Evolutionary conservation across 2,329 filamentous ascomycete species (phyloP), one percentile per base, ranked within the genome.

Genomic region (Podosphaera leucotricha): DNA sequence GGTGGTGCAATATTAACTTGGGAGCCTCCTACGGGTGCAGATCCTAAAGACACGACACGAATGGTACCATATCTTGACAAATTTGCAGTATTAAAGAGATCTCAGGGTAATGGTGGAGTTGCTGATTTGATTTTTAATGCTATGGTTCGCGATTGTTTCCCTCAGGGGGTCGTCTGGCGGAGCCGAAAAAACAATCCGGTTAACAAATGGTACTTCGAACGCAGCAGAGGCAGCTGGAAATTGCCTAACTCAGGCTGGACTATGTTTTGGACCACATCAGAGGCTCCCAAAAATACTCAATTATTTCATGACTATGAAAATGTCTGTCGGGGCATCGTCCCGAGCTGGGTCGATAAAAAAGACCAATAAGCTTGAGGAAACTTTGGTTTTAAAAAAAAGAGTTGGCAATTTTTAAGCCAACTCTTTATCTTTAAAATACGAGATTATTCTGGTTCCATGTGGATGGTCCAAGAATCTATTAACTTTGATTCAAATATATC

Each of bases 121-220:
- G 87, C 90, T 1, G 90, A 98, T 57, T 80, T 95, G 35, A 80
- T 98, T 6, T 98, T 95, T 63, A 93, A 92, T 49, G 79, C 85
- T 28, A 92, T 98, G 81, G 83, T 93, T 4, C 72, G 81, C 22
- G 75, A 78, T 18, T 93, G 86, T 54, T 92, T 95, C 52, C 86
- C 86, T 0, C 62, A 73, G 2, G 90, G 90, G 1, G 81, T 95
- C 1, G 92, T 86, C 56, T 98, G 90, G 90, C 70, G 55, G 21
- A 92, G 82, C 57, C 68, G 90, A 43, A 80, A 79, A 55, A 75
- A 86, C 57, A 95, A 98, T 56, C 87, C 86, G 0, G 90, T 98
- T 3, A 98, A 98, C 58, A 94, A 94, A 59, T 98, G 90, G 90
- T 98, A 98, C 60, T 94, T 95, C 62, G 90, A 98, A 62, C 70